phyloP scores from a whole-genome alignment of 2,329 filamentous ascomycete species.

The Ceratocystis diversiconidia region DNA sequence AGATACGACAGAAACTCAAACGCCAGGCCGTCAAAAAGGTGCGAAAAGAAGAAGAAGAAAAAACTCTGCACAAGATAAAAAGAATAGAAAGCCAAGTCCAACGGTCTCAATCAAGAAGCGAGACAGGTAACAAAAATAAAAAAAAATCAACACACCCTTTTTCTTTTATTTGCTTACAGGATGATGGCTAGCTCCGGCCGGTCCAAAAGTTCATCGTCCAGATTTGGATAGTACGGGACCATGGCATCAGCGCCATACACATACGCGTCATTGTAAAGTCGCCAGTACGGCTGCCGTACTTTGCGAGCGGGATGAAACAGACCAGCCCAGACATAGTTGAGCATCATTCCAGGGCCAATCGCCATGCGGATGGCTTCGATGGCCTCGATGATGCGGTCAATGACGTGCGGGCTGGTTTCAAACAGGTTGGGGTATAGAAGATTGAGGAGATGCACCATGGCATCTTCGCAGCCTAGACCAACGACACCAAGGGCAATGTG shows the following conservation, averaged over 20 bases:
- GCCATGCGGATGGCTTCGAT: constrained; percentile 93
- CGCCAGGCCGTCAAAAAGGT: constrained; percentile 4
- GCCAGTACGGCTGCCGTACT: constrained; percentile 88
- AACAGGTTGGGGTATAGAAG: constrained; percentile 93
- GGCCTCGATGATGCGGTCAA: constrained; percentile 92
- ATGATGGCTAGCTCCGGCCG: constrained; percentile 73
- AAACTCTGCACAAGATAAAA: not conserved
- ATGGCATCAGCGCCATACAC: constrained; percentile 86
- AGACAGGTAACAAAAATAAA: not conserved
- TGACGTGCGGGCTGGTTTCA: constrained; percentile 95
- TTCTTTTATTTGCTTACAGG: constrained; percentile 37
- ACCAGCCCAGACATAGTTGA: constrained; percentile 98
- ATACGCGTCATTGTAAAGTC: constrained; percentile 93
- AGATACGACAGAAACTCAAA: constrained; percentile 6
- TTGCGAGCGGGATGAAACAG: constrained; percentile 94
- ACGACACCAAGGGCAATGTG: constrained; percentile 97
- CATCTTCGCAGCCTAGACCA: constrained; percentile 91
- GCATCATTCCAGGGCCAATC: constrained; percentile 76
- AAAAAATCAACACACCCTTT: constrained; percentile 14
- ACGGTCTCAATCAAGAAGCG: not conserved
- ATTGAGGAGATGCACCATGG: constrained; percentile 95
- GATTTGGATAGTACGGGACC: constrained; percentile 86
- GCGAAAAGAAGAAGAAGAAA: not conserved
- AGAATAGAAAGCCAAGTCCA: not conserved
- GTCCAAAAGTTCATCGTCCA: constrained; percentile 67